phyloP scores from a whole-genome alignment of 2,329 filamentous ascomycete genomes.

The Fusarium sublunatum region DNA sequence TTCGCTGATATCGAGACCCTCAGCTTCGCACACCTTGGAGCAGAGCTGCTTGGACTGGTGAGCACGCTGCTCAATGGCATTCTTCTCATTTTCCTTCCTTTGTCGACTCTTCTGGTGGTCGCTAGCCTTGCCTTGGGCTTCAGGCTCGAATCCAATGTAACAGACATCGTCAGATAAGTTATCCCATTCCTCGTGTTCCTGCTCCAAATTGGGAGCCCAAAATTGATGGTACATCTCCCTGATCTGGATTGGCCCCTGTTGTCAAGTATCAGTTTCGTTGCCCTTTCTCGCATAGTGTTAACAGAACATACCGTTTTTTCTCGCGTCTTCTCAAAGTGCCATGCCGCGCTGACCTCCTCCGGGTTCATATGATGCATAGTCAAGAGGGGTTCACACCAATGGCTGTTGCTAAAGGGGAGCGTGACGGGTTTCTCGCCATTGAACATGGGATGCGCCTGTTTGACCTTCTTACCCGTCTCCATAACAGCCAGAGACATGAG shows the following conservation, averaged over 20 bases:
- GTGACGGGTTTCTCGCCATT: constrained; percentile 66
- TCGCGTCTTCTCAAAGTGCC: constrained; percentile 64
- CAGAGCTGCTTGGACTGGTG: constrained; percentile 61
- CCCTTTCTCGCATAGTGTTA: too few relatives aligned
- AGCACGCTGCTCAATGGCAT: constrained; percentile 56
- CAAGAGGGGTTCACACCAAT: constrained; percentile 68
- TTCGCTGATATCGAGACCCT: constrained; percentile 51
- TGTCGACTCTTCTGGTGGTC: constrained; percentile 50
- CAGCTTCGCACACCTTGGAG: constrained; percentile 60
- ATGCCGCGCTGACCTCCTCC: constrained; percentile 63
- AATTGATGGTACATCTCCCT: constrained; percentile 63
- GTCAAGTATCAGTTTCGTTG: constrained; percentile 17
- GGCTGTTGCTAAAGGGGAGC: constrained; percentile 59
- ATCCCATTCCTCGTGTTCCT: constrained; percentile 62
- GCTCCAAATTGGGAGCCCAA: constrained; percentile 57
- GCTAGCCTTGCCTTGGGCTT: constrained; percentile 50
- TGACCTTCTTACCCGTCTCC: constrained; percentile 57
- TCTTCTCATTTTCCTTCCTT: constrained; percentile 55
- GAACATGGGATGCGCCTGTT: constrained; percentile 63
- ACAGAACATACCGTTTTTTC: constrained; percentile 54
- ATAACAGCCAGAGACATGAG: constrained; percentile 61
- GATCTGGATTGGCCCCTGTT: constrained; percentile 58
- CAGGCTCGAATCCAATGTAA: constrained; percentile 56
- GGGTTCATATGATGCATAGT: constrained; percentile 67
- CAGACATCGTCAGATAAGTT: constrained; percentile 62